A percentile compares a stretch with the other conserved stretches of the same genome.
Evolutionary conservation across 192 early-diverging fungal genomes (phyloP).

Genomic region (Gonapodya prolifera): DNA sequence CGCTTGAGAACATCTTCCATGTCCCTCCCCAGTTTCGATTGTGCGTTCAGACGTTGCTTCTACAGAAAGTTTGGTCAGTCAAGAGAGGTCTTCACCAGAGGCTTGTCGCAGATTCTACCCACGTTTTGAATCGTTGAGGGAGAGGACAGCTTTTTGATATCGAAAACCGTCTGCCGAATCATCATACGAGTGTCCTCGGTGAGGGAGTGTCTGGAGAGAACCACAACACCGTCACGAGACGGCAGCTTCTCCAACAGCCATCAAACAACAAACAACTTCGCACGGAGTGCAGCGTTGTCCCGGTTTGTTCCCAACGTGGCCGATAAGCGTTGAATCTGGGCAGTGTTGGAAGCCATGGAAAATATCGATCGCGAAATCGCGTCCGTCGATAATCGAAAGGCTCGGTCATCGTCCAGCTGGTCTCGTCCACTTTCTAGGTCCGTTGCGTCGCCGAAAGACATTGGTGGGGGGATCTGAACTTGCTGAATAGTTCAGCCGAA

Average conservation of each 20-base stretch:
- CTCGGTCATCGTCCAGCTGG: too few species aligned
- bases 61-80: conserved; percentile 10
- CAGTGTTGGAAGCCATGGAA: conserved; percentile 71
- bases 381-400: too few species aligned
- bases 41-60: conserved; percentile 68
- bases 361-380: conserved; percentile 81
- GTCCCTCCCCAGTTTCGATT: conserved; percentile 89
- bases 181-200: conserved; percentile 72
- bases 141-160: conserved; percentile 62
- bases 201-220: conserved; percentile 40
- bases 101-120: not conserved
- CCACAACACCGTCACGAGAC: not conserved
- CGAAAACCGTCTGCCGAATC: conserved; percentile 60
- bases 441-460: too few species aligned
- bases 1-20: conserved; percentile 83
- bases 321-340: conserved; percentile 68
- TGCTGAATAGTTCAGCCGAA: too few species aligned
- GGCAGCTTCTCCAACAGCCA: not conserved
- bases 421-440: too few species aligned
- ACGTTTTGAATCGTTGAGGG: conserved; percentile 22
- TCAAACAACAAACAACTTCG: conserved; percentile 43
- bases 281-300: conserved; percentile 64
- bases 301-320: conserved; percentile 58
- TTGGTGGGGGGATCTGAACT: too few species aligned
- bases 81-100: not conserved